These are phyloP conservation scores for Brettanomyces bruxellensis DNA, from an alignment of 805 yeast genomes.

Conservation along the genomic window DNA sequence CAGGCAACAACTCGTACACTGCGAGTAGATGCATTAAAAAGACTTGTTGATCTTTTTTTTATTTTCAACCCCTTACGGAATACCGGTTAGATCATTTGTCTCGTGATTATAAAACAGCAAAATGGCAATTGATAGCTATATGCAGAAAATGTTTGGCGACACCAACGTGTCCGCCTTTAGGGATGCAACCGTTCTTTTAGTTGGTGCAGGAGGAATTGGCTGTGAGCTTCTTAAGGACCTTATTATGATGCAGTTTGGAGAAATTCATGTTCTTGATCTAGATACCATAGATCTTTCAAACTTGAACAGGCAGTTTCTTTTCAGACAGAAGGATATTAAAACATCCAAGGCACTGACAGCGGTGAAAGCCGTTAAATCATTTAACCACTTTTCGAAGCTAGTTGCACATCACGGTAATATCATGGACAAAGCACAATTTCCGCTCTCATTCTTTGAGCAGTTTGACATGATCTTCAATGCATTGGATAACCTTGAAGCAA, in stretches of 20 bases:
- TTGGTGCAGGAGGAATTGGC: constrained; percentile 97
- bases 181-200: constrained; percentile 58
- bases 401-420: constrained; percentile 82
- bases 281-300: constrained; percentile 93
- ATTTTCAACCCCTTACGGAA: too few relatives aligned
- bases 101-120: too few relatives aligned
- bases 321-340: constrained; percentile 83
- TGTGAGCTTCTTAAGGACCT: constrained; percentile 82
- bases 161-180: constrained; percentile 22
- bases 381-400: constrained; percentile 57
- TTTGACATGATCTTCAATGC: constrained; percentile 86
- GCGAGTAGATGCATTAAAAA: too few relatives aligned
- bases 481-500: constrained; percentile 85
- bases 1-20: too few relatives aligned
- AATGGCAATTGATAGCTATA: constrained; percentile 20
- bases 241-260: constrained; percentile 72
- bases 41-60: too few relatives aligned
- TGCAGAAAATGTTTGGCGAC: constrained; percentile 36
- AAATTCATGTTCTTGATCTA: constrained; percentile 84
- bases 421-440: constrained; percentile 65
- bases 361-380: constrained; percentile 65
- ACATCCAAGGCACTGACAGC: constrained; percentile 83
- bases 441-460: constrained; percentile 66
- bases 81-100: too few relatives aligned
- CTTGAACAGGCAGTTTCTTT: constrained; percentile 86